phyloP scores from a whole-genome alignment of 768 basidiomycete species.

The Podaxis sp. region DNA sequence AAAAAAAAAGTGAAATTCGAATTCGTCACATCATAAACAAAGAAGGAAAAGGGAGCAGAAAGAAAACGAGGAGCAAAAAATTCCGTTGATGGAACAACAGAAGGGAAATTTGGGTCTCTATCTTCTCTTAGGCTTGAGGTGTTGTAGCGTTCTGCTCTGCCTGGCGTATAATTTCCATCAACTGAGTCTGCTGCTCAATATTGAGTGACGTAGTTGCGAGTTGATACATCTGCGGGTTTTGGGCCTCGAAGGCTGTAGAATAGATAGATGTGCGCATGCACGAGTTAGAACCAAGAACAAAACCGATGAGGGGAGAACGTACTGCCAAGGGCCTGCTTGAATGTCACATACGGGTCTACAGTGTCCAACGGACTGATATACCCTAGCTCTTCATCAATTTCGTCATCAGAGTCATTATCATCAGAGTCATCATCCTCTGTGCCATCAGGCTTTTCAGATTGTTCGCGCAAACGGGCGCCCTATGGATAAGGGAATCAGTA shows the following conservation, averaged over 20 bases:
- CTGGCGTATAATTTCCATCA: conserved; percentile 82
- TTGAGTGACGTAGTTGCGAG: conserved; percentile 65
- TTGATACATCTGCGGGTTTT: conserved; percentile 65
- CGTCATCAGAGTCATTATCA: conserved; percentile 55
- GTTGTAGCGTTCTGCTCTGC: conserved; percentile 43
- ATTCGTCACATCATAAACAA: not conserved
- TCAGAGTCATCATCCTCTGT: conserved; percentile 60
- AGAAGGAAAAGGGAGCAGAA: not conserved
- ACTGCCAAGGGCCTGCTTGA: conserved; percentile 79
- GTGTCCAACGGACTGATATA: conserved; percentile 81
- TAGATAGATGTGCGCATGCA: conserved; percentile 6
- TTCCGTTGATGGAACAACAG: not conserved
- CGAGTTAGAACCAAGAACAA: not conserved
- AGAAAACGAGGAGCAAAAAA: not conserved
- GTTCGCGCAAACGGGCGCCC: conserved; percentile 72
- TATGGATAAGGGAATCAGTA: conserved; percentile 19
- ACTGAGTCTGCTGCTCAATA: conserved; percentile 71
- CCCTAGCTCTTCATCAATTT: conserved; percentile 79
- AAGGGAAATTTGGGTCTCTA: not conserved
- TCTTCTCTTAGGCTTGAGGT: conserved; percentile 18
- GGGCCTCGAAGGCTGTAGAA: conserved; percentile 65
- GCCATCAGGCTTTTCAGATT: conserved; percentile 46
- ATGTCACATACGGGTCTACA: conserved; percentile 72
- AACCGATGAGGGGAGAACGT: conserved; percentile 21
- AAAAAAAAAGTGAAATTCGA: not conserved